Evolutionary conservation across 2,329 filamentous ascomycete genomes (phyloP).

Genomic region (Annulohypoxylon truncatum): DNA sequence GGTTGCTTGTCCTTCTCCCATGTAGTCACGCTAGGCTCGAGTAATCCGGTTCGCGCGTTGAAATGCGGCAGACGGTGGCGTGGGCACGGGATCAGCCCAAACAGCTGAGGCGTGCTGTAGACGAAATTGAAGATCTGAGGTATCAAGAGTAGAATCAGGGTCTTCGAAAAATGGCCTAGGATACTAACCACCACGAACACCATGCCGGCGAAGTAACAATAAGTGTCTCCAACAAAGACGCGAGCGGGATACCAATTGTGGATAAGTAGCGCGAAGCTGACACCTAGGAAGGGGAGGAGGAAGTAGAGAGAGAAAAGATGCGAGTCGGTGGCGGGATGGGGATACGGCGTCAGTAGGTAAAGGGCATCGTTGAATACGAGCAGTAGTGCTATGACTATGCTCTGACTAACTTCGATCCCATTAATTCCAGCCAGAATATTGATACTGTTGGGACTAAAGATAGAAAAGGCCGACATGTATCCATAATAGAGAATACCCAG

Average conservation of each 20-base stretch:
- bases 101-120: constrained; percentile 92
- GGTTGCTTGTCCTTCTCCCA: constrained; percentile 78
- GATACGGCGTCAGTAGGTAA: constrained; percentile 85
- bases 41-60: constrained; percentile 83
- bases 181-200: constrained; percentile 98
- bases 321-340: constrained; percentile 93
- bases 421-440: constrained; percentile 99
- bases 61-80: constrained; percentile 91
- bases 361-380: constrained; percentile 88
- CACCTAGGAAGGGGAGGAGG: constrained; percentile 91
- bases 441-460: constrained; percentile 98
- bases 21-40: constrained; percentile 86
- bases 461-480: constrained; percentile 96
- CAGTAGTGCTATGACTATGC: constrained; percentile 86
- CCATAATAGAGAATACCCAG: constrained; percentile 87
- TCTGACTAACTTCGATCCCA: constrained; percentile 95
- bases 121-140: constrained; percentile 97
- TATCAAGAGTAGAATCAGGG: constrained; percentile 86
- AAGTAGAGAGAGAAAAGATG: constrained; percentile 97
- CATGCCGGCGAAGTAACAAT: constrained; percentile 99
- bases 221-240: constrained; percentile 98
- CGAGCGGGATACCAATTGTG: constrained; percentile 97
- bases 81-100: constrained; percentile 89
- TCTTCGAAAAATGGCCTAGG: constrained; percentile 97
- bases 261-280: constrained; percentile 83